Evolutionary conservation across 2,329 filamentous ascomycete genomes (phyloP).

Genomic region (Periglandula ipomoeae): DNA sequence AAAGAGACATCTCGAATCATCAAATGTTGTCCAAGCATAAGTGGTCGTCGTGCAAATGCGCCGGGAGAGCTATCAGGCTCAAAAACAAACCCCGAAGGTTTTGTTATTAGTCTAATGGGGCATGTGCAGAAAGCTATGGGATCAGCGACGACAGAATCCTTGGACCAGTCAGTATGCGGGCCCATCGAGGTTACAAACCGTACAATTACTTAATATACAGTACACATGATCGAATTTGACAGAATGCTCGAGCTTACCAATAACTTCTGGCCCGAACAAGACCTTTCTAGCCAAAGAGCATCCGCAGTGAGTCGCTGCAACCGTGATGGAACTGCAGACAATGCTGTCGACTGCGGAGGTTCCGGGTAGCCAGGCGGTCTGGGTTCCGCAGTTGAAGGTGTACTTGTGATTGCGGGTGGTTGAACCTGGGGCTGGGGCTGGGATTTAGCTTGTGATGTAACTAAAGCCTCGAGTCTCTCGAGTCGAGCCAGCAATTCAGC

Average conservation of each 20-base stretch:
- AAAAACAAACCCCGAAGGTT: constrained; percentile 23
- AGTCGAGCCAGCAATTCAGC: constrained; percentile 15
- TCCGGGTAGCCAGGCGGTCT: constrained; percentile 6
- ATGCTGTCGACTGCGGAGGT: constrained; percentile 8
- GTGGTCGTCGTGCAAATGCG: constrained; percentile 18
- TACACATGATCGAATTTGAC: background rate
- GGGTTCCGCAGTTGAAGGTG: background rate
- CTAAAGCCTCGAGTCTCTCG: constrained; percentile 13
- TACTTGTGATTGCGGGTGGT: background rate
- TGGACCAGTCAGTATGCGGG: constrained; percentile 2
- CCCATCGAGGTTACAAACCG: background rate
- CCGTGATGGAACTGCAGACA: constrained; percentile 17
- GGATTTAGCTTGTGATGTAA: constrained; percentile 9
- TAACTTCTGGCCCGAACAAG: constrained; percentile 20
- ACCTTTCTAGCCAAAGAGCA: constrained; percentile 23
- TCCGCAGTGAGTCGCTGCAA: constrained; percentile 25
- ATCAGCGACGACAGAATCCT: constrained; percentile 23
- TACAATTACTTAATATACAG: background rate
- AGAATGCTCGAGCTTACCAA: constrained; percentile 14
- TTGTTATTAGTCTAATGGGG: constrained; percentile 22
- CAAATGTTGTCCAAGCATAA: constrained; percentile 21
- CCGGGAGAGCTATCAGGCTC: constrained; percentile 16
- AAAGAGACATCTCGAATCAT: constrained; percentile 19
- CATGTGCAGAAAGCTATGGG: constrained; percentile 23
- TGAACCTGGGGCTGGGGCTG: background rate